phyloP scores from a whole-genome alignment of 2,329 filamentous ascomycete genomes.

The Beauveria sp. region DNA sequence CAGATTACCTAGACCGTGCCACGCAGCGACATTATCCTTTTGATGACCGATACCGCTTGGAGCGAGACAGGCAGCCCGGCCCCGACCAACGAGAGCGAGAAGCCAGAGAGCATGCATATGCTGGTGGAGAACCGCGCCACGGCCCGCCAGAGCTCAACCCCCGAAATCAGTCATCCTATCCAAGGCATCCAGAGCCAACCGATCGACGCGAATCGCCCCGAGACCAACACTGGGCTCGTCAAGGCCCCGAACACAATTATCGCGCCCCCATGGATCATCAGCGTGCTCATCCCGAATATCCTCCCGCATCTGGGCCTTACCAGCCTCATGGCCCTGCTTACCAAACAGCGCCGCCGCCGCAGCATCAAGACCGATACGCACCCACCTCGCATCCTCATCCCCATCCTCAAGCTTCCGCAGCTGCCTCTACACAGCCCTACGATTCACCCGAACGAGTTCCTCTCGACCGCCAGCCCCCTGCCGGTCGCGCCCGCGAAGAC shows the following conservation, averaged over 20 bases:
- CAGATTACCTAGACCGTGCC: slow-evolving; percentile 48
- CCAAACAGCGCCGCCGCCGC: slow-evolving; percentile 21
- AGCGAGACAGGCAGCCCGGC: slow-evolving; percentile 40
- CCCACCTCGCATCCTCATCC: slow-evolving; percentile 25
- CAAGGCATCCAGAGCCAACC: slow-evolving; percentile 33
- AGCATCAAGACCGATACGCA: slow-evolving; percentile 25
- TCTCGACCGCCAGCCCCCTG: slow-evolving; percentile 28
- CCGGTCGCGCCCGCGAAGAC: slow-evolving; percentile 16
- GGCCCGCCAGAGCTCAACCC: slow-evolving; percentile 39
- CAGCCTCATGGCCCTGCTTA: slow-evolving; percentile 24
- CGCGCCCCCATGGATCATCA: slow-evolving; percentile 33
- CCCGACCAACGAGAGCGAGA: slow-evolving; percentile 36
- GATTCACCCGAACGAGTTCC: slow-evolving; percentile 45
- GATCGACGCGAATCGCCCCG: slow-evolving; percentile 29
- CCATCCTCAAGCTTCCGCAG: slow-evolving; percentile 17
- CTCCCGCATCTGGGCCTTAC: slow-evolving; percentile 30
- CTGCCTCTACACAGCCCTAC: slow-evolving; percentile 27
- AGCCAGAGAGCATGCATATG: slow-evolving; percentile 40
- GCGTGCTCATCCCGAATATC: slow-evolving; percentile 37
- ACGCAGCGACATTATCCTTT: slow-evolving; percentile 36
- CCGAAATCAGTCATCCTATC: slow-evolving; percentile 38
- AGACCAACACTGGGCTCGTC: slow-evolving; percentile 27
- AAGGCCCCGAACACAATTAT: slow-evolving; percentile 25
- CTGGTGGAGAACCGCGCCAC: slow-evolving; percentile 35
- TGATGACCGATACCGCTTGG: slow-evolving; percentile 46